phyloP scores from a whole-genome alignment of 768 basidiomycete genomes.

The Xerocomellus chrysenteron region DNA sequence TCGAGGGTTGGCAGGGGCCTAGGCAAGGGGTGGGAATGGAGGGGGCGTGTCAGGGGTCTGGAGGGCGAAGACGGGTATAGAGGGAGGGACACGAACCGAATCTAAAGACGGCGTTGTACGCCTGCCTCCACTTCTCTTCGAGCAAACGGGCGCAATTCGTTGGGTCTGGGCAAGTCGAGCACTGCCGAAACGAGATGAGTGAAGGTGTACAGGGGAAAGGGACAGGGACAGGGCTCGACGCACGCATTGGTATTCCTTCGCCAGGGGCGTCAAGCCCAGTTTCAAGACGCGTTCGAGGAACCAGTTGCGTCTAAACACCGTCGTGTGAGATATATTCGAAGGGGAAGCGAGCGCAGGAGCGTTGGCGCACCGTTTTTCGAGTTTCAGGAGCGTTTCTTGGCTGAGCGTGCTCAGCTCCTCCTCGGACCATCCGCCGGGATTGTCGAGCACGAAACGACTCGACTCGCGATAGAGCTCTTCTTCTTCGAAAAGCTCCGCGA shows the following conservation, averaged over 20 bases:
- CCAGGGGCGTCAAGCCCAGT: slow-evolving; percentile 78
- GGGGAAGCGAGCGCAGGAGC: neutral
- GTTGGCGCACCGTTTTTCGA: slow-evolving; percentile 71
- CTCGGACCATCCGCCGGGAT: slow-evolving; percentile 82
- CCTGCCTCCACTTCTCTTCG: slow-evolving; percentile 93
- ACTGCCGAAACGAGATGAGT: slow-evolving; percentile 43
- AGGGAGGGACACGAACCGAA: slow-evolving; percentile 52
- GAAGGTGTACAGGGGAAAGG: neutral
- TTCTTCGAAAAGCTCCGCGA: slow-evolving; percentile 88
- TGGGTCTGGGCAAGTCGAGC: slow-evolving; percentile 81
- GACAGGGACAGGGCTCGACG: slow-evolving; percentile 23
- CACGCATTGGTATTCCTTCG: slow-evolving; percentile 96
- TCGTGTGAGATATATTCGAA: neutral
- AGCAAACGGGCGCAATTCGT: slow-evolving; percentile 74
- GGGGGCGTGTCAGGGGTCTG: neutral
- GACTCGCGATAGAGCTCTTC: slow-evolving; percentile 89
- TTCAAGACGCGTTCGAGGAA: slow-evolving; percentile 94
- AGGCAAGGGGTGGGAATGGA: neutral
- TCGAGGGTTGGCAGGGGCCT: slow-evolving; percentile 87
- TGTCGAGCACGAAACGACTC: slow-evolving; percentile 89
- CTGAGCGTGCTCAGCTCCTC: slow-evolving; percentile 80
- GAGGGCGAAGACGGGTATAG: neutral
- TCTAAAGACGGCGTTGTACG: slow-evolving; percentile 81
- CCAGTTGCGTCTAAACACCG: slow-evolving; percentile 70
- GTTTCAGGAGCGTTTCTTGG: slow-evolving; percentile 79